phyloP scores from a whole-genome alignment of 345 rosid species.

The Melaleuca quinquenervia region DNA sequence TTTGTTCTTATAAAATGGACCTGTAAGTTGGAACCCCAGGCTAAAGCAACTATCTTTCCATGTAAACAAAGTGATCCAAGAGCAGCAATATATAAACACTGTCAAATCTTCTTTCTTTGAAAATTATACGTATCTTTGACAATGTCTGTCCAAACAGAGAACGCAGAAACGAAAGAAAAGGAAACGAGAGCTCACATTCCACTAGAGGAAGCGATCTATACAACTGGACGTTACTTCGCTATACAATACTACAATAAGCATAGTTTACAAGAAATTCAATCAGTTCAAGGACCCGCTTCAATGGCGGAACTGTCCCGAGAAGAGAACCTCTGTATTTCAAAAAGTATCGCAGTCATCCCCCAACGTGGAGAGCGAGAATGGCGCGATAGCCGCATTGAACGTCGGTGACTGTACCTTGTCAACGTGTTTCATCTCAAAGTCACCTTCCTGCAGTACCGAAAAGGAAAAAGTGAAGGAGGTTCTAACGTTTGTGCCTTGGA shows the following conservation, averaged over 20 bases:
- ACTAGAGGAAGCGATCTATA: not conserved
- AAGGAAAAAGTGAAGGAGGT: not conserved
- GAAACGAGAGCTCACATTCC: not conserved
- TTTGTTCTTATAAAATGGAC: not conserved
- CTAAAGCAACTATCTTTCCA: not conserved
- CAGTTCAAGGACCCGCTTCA: not conserved
- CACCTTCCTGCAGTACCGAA: slow-evolving; percentile 49
- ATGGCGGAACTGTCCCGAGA: not conserved
- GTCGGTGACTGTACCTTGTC: slow-evolving; percentile 36
- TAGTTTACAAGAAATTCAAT: not conserved
- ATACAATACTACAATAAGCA: not conserved
- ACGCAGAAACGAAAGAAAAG: not conserved
- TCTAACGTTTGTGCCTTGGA: not conserved
- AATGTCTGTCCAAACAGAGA: not conserved
- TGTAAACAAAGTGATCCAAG: not conserved
- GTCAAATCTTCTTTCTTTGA: not conserved
- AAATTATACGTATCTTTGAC: not conserved
- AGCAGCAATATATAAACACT: not conserved
- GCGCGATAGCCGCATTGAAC: slow-evolving; percentile 62
- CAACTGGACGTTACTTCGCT: not conserved
- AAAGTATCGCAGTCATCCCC: slow-evolving; percentile 41
- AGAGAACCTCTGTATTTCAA: not conserved
- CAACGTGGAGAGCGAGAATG: slow-evolving; percentile 46
- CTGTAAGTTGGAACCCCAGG: not conserved
- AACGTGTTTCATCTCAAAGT: slow-evolving; percentile 70